Conservation (phyloP, 257 asterid genomes). For the Scutellaria galericulata region DNA sequence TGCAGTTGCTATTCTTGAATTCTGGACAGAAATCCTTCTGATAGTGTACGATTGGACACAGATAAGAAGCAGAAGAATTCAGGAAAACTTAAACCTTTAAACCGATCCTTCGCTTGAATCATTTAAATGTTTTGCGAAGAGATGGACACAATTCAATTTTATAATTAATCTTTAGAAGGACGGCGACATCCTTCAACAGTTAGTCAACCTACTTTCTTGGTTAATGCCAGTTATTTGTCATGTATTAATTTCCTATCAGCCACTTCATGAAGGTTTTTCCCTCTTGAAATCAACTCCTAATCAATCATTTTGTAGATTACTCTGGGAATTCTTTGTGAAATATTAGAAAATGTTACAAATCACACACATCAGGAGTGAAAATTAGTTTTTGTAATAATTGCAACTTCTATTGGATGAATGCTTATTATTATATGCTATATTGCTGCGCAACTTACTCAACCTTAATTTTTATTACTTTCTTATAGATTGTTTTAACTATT, state of each 20-base stretch:
- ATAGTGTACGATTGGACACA: conserved; percentile 18
- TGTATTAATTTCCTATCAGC: background rate
- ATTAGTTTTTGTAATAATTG: conserved; percentile 19
- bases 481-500: conserved; percentile 3
- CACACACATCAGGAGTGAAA: conserved; percentile 20
- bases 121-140: background rate
- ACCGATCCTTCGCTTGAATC: conserved; percentile 9
- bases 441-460: conserved; percentile 27
- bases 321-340: conserved; percentile 19
- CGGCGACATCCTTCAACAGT: conserved; percentile 1
- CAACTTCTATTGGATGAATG: conserved; percentile 23
- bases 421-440: conserved; percentile 1
- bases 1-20: conserved; percentile 10
- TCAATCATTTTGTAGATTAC: conserved; percentile 4
- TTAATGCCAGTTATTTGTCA: conserved; percentile 5
- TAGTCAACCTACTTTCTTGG: background rate
- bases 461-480: background rate
- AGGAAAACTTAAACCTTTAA: conserved; percentile 9
- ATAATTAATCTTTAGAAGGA: conserved; percentile 1
- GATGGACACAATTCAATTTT: conserved; percentile 2
- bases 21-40: conserved; percentile 8
- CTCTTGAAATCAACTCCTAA: conserved; percentile 14
- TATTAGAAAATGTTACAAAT: conserved; percentile 5
- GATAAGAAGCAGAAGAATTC: conserved; percentile 22
- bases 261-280: conserved; percentile 2